Conservation (phyloP, 768 basidiomycete species). For the Suillus luteus region DNA sequence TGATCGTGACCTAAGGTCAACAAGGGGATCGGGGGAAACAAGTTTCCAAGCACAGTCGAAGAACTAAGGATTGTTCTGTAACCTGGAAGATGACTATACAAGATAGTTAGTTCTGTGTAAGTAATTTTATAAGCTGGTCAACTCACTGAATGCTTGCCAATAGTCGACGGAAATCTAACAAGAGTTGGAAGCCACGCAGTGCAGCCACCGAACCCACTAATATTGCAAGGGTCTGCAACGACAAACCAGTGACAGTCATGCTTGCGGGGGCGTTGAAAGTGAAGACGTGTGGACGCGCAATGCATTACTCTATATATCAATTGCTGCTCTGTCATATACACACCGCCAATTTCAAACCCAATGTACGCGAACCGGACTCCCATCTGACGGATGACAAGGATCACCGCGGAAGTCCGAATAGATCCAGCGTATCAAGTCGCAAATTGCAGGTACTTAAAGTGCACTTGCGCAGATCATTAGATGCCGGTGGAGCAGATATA, state of each 20-base stretch:
- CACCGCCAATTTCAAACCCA: not conserved
- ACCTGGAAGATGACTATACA: conserved; percentile 12
- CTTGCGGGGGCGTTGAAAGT: not conserved
- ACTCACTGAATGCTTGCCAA: conserved; percentile 11
- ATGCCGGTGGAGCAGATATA: not conserved
- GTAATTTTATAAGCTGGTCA: not conserved
- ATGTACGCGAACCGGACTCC: not conserved
- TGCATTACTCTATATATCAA: not conserved
- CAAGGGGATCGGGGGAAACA: conserved; percentile 6
- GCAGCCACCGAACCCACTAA: conserved; percentile 9
- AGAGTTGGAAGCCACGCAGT: conserved; percentile 6
- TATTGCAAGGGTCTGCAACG: conserved; percentile 7
- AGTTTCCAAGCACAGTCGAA: not conserved
- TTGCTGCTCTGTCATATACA: not conserved
- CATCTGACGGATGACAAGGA: not conserved
- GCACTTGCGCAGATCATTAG: not conserved
- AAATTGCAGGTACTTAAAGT: not conserved
- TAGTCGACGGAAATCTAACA: conserved; percentile 10
- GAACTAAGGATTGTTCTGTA: conserved; percentile 9
- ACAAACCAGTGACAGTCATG: conserved; percentile 12
- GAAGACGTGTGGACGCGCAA: not conserved
- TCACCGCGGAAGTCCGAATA: not conserved
- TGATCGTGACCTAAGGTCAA: conserved; percentile 13
- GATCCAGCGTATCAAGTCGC: not conserved
- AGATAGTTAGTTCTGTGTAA: no score